These are phyloP conservation scores for Nadsonia starkeyi-henricii DNA, from an alignment of 1,139 yeast species.

Conservation along the genomic window DNA sequence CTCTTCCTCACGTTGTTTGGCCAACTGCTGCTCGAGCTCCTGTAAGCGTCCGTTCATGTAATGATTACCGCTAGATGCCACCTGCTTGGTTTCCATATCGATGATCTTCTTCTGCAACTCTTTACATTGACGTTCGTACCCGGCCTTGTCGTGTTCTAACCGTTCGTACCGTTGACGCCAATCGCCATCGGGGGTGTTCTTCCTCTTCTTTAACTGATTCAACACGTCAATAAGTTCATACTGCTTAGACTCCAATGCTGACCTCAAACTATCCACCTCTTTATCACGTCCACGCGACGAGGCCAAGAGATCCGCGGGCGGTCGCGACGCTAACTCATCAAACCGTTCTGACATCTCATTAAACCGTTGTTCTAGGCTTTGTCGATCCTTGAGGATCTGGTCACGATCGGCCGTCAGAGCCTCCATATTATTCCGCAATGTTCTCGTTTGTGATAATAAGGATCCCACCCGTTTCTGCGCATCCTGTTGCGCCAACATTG, in stretches of 20 bases:
- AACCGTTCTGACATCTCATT: constrained; percentile 18
- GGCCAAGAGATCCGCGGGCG: constrained; percentile 4
- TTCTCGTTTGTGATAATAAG: constrained; percentile 22
- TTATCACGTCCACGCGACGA: constrained; percentile 3
- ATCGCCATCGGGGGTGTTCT: background rate
- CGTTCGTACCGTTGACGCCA: too few species aligned
- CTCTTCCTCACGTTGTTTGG: background rate
- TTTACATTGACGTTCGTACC: constrained; percentile 20
- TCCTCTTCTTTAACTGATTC: constrained; percentile 10
- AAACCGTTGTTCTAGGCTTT: constrained; percentile 24
- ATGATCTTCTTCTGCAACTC: constrained; percentile 19
- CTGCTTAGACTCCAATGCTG: constrained; percentile 8
- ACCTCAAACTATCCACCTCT: constrained; percentile 13
- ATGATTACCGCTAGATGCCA: constrained; percentile 14
- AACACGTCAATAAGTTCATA: constrained; percentile 8
- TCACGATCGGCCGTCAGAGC: constrained; percentile 26
- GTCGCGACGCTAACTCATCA: constrained; percentile 16
- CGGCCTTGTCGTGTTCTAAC: background rate
- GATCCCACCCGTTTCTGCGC: constrained; percentile 25
- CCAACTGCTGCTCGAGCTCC: background rate
- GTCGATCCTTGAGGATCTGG: constrained; percentile 24
- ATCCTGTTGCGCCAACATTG: constrained; percentile 25
- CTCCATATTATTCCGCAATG: constrained; percentile 22
- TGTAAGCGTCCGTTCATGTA: too few species aligned
- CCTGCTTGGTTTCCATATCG: constrained; percentile 22